Evolutionary conservation across 345 rosid species (phyloP), one percentile per base, ranked within the genome.

Genomic region (Carallia pectinifolia): DNA sequence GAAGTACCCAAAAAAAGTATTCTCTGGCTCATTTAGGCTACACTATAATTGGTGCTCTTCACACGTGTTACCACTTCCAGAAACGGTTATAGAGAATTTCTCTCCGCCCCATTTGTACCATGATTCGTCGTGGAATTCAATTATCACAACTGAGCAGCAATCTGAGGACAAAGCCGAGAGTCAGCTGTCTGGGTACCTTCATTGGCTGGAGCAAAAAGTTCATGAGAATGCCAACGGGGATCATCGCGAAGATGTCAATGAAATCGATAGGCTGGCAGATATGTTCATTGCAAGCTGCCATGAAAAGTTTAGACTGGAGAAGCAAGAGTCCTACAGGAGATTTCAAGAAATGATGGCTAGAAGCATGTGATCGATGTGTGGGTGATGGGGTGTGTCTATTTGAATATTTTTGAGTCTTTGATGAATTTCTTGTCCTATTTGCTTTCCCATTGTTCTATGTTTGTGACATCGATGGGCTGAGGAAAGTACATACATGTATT

Each of bases 11-110:
- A 76, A 64, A 47, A 73, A 83, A 68, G 70, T 90, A 37, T 79
- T 86, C 68, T 83, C 87, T 36, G 98, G 98, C 4, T 93, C 98
- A 2, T 93, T 90, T 65, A 82, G 98, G 76, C 80, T 93, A 53
- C 95, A 93, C 79, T 93, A 93, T 71, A 93, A 93, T 76, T 93
- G 93, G 89, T 86, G 96, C 77, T 93, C 98, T n/a, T 71, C 82
- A 10, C 92, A 87, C 54, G 89, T 89, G 33, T 17, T 84, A 16
- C 91, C 95, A 0, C 77, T 84, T 53, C 86, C 90, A 27, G 81
- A 81, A 1, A 82, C 91, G 3, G 79, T 80, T 58, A 85, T 86
- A 33, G 76, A 86, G 15, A 85, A 72, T 0, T 74, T 71, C 16
- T 56, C 78, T 47, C 44, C 79, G 17, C 61, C 81, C 2, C 84